Percentiles rank a stretch among this genome's conserved stretches.
Evolutionary conservation across 805 yeast genomes (phyloP).

Genomic region (Wickerhamomyces tratensis): DNA sequence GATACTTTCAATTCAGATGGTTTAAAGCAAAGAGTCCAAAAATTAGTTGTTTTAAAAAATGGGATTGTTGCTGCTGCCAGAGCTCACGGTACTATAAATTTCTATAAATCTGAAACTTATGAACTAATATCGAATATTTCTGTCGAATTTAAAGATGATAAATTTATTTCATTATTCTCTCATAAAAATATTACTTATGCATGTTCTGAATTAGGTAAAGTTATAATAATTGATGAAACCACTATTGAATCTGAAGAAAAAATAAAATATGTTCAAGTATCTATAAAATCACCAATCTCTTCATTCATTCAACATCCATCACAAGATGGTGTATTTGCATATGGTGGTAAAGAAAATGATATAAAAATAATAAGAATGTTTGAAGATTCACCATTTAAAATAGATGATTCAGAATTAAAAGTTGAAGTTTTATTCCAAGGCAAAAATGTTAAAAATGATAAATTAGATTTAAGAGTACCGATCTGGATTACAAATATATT

Average conservation of each 20-base stretch:
- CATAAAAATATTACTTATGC: constrained; percentile 19
- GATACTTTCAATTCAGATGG: constrained; percentile 33
- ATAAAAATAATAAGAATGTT: constrained; percentile 37
- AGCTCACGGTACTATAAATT: constrained; percentile 32
- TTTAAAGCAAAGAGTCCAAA: constrained; percentile 27
- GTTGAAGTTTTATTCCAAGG: constrained; percentile 47
- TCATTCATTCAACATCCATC: constrained; percentile 39
- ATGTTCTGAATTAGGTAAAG: constrained; percentile 25
- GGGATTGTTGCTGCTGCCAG: constrained; percentile 34
- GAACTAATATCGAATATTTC: constrained; percentile 11
- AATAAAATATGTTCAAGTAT: constrained; percentile 8
- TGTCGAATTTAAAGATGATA: constrained; percentile 7
- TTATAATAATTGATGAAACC: constrained; percentile 19
- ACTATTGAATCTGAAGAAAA: constrained; percentile 5
- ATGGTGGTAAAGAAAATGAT: constrained; percentile 83
- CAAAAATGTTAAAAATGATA: constrained; percentile 75
- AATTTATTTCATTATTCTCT: constrained; percentile 27
- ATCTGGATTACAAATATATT: constrained; percentile 61
- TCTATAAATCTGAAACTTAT: constrained; percentile 25
- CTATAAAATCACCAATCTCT: constrained; percentile 37
- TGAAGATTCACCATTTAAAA: constrained; percentile 20
- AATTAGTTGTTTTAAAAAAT: constrained; percentile 23
- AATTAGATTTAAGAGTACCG: constrained; percentile 72
- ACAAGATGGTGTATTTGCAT: constrained; percentile 49
- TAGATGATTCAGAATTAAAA: constrained; percentile 11